These are phyloP conservation scores for Geotrichum ghanense DNA, from an alignment of 805 yeast genomes.

Conservation along the genomic window DNA sequence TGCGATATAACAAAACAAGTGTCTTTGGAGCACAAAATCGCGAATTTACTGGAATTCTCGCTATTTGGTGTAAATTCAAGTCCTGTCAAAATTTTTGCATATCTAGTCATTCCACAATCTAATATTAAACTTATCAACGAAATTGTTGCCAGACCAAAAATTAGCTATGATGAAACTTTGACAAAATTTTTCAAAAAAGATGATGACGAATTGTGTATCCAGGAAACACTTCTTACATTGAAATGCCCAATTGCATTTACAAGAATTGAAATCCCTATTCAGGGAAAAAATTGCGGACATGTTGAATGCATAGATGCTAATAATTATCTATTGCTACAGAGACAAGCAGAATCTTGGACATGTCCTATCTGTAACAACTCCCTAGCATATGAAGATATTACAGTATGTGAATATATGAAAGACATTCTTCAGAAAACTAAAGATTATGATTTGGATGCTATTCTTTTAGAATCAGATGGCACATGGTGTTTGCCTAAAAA, in stretches of 20 bases:
- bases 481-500: not conserved
- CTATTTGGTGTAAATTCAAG: not conserved
- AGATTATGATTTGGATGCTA: not conserved
- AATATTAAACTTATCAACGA: too few relatives aligned
- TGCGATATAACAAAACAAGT: not conserved
- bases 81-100: not conserved
- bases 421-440: not conserved
- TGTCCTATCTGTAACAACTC: conserved; percentile 70
- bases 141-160: not conserved
- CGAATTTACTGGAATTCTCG: not conserved
- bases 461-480: not conserved
- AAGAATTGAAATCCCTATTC: conserved; percentile 59
- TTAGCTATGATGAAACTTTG: not conserved
- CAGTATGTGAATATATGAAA: conserved; percentile 52
- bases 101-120: not conserved
- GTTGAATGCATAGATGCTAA: conserved; percentile 80
- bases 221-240: not conserved
- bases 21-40: not conserved
- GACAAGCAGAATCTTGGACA: conserved; percentile 71
- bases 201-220: not conserved
- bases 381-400: conserved; percentile 46
- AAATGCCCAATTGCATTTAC: conserved; percentile 71
- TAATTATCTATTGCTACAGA: conserved; percentile 62
- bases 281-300: conserved; percentile 64
- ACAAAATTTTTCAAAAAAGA: too few relatives aligned